Evolutionary conservation across 208 protist species (phyloP).

Genomic region (Angomonas desouzai): DNA sequence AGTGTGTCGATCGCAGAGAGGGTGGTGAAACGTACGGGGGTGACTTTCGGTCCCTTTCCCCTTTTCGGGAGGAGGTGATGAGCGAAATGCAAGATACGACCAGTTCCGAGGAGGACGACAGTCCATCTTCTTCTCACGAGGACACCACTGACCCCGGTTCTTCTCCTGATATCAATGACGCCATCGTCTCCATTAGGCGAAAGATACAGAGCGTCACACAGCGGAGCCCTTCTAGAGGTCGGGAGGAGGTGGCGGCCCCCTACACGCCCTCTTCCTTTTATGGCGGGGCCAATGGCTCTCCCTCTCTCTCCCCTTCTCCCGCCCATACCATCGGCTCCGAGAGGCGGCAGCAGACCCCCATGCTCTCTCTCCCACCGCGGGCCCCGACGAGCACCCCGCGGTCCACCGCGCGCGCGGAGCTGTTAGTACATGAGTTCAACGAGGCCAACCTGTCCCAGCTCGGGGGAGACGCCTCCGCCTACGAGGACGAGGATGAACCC

Average conservation of each 20-base stretch:
- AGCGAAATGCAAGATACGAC: not conserved
- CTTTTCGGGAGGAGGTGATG: not conserved
- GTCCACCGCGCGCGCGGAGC: not conserved
- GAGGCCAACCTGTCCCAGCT: not conserved
- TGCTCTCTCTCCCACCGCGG: slow-evolving; percentile 3
- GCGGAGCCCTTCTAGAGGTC: not conserved
- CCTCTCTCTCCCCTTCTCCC: not conserved
- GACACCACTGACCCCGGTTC: not conserved
- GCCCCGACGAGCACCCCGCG: slow-evolving; percentile 11
- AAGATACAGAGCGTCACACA: not conserved
- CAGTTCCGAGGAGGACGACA: not conserved
- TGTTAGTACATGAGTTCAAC: not conserved
- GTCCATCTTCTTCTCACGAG: not conserved
- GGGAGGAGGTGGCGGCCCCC: not conserved
- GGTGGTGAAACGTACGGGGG: not conserved
- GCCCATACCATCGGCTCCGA: not conserved
- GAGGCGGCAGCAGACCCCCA: slow-evolving; percentile 8
- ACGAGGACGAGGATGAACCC: slow-evolving; percentile 7
- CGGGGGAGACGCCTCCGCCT: not conserved
- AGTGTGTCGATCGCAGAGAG: not conserved
- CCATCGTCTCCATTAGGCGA: not conserved
- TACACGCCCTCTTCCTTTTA: not conserved
- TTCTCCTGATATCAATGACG: not conserved
- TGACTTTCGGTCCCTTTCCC: not conserved
- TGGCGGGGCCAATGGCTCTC: not conserved